These are phyloP conservation scores for Stachybotrys elegans DNA, from an alignment of 2,329 filamentous ascomycete genomes.

Conservation along the genomic window DNA sequence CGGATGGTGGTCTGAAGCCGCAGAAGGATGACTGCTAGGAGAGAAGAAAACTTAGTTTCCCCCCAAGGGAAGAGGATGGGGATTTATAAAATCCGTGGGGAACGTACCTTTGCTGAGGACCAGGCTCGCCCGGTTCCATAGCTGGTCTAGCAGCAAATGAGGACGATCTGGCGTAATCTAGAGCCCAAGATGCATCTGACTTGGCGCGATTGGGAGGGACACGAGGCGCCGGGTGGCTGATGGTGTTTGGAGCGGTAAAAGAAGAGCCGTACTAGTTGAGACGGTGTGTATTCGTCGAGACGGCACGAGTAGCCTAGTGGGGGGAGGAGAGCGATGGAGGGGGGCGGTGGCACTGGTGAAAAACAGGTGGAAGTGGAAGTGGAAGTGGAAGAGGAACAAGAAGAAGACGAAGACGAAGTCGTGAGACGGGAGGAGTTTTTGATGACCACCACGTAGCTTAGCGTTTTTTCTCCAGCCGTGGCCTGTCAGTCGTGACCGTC, in stretches of 20 bases:
- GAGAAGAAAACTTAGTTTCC: constrained; percentile 17
- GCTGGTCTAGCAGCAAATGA: constrained; percentile 30
- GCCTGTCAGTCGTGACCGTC: too few relatives aligned
- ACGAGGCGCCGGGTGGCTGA: constrained; percentile 5
- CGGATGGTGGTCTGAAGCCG: constrained; percentile 14
- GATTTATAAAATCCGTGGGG: constrained; percentile 17
- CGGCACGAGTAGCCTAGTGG: not conserved
- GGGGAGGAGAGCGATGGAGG: not conserved
- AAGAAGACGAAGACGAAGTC: too few relatives aligned
- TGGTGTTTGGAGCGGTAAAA: not conserved
- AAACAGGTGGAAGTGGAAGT: not conserved
- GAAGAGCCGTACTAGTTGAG: constrained; percentile 8
- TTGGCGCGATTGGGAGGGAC: constrained; percentile 24
- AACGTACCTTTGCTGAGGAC: constrained; percentile 31
- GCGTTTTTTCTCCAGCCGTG: too few relatives aligned
- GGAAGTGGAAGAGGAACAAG: not conserved
- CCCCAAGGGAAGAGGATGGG: constrained; percentile 16
- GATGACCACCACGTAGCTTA: not conserved
- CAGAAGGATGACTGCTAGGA: constrained; percentile 18
- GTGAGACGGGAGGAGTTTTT: too few relatives aligned
- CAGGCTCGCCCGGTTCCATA: constrained; percentile 34
- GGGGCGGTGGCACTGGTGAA: not conserved
- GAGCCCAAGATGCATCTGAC: constrained; percentile 31
- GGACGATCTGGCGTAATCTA: constrained; percentile 30
- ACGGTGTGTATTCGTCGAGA: not conserved